These are phyloP conservation scores for Ceratocystis lukuohia DNA, from an alignment of 2,329 filamentous ascomycete species.

Conservation along the genomic window DNA sequence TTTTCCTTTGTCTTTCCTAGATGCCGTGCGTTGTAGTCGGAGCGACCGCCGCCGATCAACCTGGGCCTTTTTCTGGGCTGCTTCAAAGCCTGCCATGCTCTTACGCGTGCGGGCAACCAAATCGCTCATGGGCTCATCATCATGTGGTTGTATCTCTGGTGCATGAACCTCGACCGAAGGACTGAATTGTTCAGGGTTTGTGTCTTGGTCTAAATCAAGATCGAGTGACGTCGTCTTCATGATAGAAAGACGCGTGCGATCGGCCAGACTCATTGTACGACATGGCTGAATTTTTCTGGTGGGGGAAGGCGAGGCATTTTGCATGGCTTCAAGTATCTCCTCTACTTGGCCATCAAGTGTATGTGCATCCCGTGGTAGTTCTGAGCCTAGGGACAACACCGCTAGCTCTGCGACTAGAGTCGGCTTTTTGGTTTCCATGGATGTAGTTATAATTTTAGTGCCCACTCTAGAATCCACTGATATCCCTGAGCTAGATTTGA, in stretches of 20 bases:
- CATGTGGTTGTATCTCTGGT: slow-evolving; percentile 16
- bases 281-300: slow-evolving; percentile 36
- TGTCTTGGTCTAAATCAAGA: slow-evolving; percentile 25
- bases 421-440: not conserved
- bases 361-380: slow-evolving; percentile 22
- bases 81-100: slow-evolving; percentile 50
- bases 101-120: slow-evolving; percentile 44
- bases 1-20: slow-evolving; percentile 27
- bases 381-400: not conserved
- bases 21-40: slow-evolving; percentile 9
- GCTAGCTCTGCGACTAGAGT: not conserved
- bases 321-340: slow-evolving; percentile 42
- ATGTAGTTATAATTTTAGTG: not conserved
- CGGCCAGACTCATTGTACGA: slow-evolving; percentile 51
- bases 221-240: slow-evolving; percentile 37
- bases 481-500: not conserved
- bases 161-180: slow-evolving; percentile 19
- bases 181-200: slow-evolving; percentile 22
- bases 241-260: slow-evolving; percentile 74
- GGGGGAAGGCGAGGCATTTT: slow-evolving; percentile 44
- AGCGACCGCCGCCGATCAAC: slow-evolving; percentile 40
- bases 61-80: slow-evolving; percentile 46
- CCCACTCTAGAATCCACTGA: too few relatives aligned
- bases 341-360: slow-evolving; percentile 41
- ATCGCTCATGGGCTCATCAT: slow-evolving; percentile 31